phyloP scores from a whole-genome alignment of 768 basidiomycete species.

The Kwoniella botswanensis region DNA sequence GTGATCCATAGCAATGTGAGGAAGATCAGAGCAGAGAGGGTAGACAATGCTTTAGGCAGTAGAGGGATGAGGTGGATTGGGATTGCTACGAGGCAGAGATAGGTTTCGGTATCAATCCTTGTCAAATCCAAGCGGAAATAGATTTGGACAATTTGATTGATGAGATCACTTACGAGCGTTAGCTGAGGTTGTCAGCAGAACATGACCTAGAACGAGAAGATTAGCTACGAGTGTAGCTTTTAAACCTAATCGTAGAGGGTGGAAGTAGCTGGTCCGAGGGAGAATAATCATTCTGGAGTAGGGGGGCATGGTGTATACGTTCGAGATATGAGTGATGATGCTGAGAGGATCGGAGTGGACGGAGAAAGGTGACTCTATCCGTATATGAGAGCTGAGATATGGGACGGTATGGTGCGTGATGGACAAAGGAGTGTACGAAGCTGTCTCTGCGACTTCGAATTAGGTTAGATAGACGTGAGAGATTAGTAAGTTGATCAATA shows the following conservation, averaged over 20 bases:
- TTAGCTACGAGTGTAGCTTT: slow-evolving; percentile 17
- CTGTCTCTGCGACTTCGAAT: no score
- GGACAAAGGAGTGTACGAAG: no score
- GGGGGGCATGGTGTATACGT: background rate
- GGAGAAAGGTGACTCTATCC: no score
- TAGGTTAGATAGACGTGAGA: no score
- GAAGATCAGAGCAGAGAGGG: slow-evolving; percentile 35
- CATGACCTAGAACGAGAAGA: slow-evolving; percentile 34
- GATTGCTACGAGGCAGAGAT: slow-evolving; percentile 4
- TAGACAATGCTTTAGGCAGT: slow-evolving; percentile 15
- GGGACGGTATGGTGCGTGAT: no score
- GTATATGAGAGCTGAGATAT: no score
- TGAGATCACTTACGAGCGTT: slow-evolving; percentile 30
- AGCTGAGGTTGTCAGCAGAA: slow-evolving; percentile 26
- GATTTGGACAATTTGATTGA: background rate
- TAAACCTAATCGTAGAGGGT: slow-evolving; percentile 10
- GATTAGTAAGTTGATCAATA: no score
- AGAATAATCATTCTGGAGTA: background rate
- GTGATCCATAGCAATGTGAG: slow-evolving; percentile 39
- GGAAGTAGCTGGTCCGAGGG: slow-evolving; percentile 7
- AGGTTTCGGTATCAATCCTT: background rate
- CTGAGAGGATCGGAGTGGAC: background rate
- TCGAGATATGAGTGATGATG: background rate
- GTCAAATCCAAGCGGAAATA: background rate
- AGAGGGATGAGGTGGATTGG: background rate